Base-by-base conservation (phyloP, 257 asterid genomes). In the Capsicum pubescens region DNA sequence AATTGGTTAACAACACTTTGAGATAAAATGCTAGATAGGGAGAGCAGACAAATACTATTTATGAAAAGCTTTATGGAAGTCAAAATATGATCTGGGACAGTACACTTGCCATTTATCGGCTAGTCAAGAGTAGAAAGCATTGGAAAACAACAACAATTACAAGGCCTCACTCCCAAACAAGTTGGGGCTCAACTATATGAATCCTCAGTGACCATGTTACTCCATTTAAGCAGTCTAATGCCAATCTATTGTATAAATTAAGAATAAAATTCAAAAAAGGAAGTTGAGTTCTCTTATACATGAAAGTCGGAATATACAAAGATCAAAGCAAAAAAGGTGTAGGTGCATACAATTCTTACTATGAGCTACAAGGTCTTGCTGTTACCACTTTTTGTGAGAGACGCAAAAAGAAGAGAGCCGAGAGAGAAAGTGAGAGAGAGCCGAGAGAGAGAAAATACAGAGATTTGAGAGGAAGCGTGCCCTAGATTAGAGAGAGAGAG, bases 131-230 rank as follows among this genome's bases (percentile, higher is more conserved):
- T 46, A 46, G 80, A 46, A 14, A 17, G 16, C 6, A 71, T 46
- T 14, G 21, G 50, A 35, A 67, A 67, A 5, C 35, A 67, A 35
- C 12, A 67, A 64, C n/a, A 12, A 35, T 11, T 6, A 14, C 74
- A 1, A 67, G 1, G 19, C 50, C 19, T 35, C 19, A 67, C 50
- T 13, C 50, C 80, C 58, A 12, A 17, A 71, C 39, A 71, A 71
- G 56, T 19, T 13, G n/a, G 58, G 48, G 74, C 0, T 4, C 50
- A 67, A 11, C 21, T 67, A 14, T 67, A 35, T 67, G 50, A 35
- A 67, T 67, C 74, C 72, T 66, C n/a, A 66, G 1, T 67, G 15
- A 67, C 74, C 74, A 67, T 67, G 48, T 35, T 35, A 35, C 74
- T 36, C 19, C 50, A 67, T 67, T 67, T 35, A 35, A 35, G 74